Evolutionary conservation across 805 yeast genomes (phyloP).

Genomic region (Dipodascus geniculatus): DNA sequence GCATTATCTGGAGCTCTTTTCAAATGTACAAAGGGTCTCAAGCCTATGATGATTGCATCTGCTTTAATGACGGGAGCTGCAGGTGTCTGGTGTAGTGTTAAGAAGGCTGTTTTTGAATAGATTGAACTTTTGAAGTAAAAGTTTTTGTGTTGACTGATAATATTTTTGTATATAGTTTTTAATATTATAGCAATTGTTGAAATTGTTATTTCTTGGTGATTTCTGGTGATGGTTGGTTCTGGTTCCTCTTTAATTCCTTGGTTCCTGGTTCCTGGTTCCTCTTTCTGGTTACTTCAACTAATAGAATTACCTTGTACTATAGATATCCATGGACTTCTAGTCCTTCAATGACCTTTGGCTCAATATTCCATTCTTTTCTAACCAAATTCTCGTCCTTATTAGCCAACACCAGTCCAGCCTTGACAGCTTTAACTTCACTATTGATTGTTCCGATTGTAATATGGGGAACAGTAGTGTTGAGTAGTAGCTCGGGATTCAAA

Average conservation of each 20-base stretch:
- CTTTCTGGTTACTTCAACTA: neutral
- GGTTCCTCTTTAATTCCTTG: neutral
- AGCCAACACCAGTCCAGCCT: conserved; percentile 43
- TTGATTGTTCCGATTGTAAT: conserved; percentile 58
- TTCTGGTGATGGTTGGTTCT: too few relatives aligned
- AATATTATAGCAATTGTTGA: too few relatives aligned
- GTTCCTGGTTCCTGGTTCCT: neutral
- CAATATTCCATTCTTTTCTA: conserved; percentile 11
- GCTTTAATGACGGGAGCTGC: conserved; percentile 83
- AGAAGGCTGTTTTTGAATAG: conserved; percentile 24
- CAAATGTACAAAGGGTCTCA: conserved; percentile 72
- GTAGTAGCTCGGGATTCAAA: conserved; percentile 11
- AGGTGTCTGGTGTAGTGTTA: conserved; percentile 83
- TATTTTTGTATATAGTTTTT: neutral
- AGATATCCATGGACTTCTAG: neutral
- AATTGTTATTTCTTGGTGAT: too few relatives aligned
- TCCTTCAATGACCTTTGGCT: conserved; percentile 9
- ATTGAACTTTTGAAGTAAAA: neutral
- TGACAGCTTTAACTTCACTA: conserved; percentile 20
- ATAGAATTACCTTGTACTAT: neutral
- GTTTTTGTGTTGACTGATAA: neutral
- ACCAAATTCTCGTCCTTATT: conserved; percentile 17
- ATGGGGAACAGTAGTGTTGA: conserved; percentile 44
- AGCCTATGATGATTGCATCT: conserved; percentile 80
- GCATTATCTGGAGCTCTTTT: conserved; percentile 86